These are phyloP conservation scores for Ceratobasidium sp. DNA, from an alignment of 1,284 basidiomycete genomes.

Conservation along the genomic window DNA sequence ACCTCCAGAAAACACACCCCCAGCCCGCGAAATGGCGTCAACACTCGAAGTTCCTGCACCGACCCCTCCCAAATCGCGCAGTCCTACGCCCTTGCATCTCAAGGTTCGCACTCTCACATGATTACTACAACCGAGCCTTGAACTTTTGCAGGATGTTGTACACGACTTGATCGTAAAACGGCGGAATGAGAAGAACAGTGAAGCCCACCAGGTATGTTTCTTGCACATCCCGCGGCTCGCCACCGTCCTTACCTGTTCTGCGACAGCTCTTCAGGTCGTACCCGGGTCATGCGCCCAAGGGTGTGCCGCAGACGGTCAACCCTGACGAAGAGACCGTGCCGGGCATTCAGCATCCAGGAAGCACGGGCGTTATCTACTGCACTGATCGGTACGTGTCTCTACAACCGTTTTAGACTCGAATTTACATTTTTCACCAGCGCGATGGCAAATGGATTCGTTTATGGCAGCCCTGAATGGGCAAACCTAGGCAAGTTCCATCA, in stretches of 20 bases:
- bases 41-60: conserved; percentile 3
- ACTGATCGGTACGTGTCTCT: conserved; percentile 68
- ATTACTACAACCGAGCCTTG: not conserved
- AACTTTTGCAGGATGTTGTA: conserved; percentile 50
- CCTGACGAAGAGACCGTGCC: conserved; percentile 86
- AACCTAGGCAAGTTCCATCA: conserved; percentile 64
- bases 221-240: conserved; percentile 20
- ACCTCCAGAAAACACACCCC: not conserved
- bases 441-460: conserved; percentile 89
- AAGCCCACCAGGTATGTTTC: conserved; percentile 78
- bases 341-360: conserved; percentile 66
- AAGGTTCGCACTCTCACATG: conserved; percentile 7
- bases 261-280: conserved; percentile 67
- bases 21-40: conserved; percentile 1
- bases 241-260: conserved; percentile 47
- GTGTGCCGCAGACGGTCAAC: conserved; percentile 71
- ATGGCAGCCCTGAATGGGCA: conserved; percentile 79
- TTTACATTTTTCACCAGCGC: conserved; percentile 57
- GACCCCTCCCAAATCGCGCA: conserved; percentile 1
- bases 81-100: conserved; percentile 30
- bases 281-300: conserved; percentile 65
- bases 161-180: conserved; percentile 58
- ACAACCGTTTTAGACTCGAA: not conserved
- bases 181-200: conserved; percentile 81
- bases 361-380: conserved; percentile 78